Percentiles rank a stretch among this genome's conserved stretches.
Conservation (phyloP, 192 early-diverging fungal genomes). For the Diversispora eburnea region DNA sequence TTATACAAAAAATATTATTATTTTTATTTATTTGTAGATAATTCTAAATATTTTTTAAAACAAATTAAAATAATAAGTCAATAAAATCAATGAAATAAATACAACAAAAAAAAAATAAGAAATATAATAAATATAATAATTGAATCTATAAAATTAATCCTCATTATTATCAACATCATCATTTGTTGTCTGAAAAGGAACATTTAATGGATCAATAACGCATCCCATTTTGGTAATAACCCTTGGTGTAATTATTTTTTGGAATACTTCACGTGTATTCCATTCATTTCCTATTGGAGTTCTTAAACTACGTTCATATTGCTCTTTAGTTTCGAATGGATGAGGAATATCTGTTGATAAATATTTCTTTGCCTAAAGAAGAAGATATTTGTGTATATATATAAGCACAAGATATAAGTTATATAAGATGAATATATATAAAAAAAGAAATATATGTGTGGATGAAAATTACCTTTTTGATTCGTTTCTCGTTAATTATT, state of each 20-base stretch:
- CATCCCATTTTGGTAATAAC: constrained; percentile 79
- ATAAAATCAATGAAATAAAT: too few species aligned
- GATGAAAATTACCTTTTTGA: constrained; percentile 72
- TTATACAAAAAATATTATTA: too few species aligned
- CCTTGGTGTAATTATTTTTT: constrained; percentile 73
- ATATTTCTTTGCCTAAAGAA: constrained; percentile 63
- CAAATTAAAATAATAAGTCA: too few species aligned
- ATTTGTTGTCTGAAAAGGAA: constrained; percentile 44
- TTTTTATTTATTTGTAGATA: too few species aligned
- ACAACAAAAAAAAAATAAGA: too few species aligned
- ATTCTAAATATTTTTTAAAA: too few species aligned
- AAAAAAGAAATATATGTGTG: background rate
- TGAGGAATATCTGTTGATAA: constrained; percentile 70
- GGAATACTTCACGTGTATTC: constrained; percentile 77
- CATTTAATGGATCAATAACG: constrained; percentile 81
- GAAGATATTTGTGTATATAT: too few species aligned
- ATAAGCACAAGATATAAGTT: too few species aligned
- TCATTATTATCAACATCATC: background rate
- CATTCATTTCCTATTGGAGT: constrained; percentile 94
- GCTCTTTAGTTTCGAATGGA: constrained; percentile 78
- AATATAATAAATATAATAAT: too few species aligned
- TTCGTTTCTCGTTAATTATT: constrained; percentile 87
- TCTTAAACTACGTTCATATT: constrained; percentile 84
- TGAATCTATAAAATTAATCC: too few species aligned
- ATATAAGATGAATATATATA: background rate